Conservation (phyloP, 768 basidiomycete genomes). For the Boletus patriciae region DNA sequence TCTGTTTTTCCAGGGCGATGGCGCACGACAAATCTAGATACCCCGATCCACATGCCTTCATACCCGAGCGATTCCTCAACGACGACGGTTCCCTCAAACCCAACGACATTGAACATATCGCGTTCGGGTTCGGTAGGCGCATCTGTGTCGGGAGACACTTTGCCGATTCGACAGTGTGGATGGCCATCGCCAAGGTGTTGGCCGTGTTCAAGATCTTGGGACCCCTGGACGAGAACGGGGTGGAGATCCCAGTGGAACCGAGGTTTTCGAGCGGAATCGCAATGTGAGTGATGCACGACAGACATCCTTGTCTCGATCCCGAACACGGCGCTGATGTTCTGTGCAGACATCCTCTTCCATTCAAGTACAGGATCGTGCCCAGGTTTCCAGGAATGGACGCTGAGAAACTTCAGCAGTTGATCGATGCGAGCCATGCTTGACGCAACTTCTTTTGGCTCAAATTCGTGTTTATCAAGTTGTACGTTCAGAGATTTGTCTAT, state of each 20-base stretch:
- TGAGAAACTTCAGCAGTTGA: constrained; percentile 3
- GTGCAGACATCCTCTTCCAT: constrained; percentile 7
- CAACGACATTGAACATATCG: not conserved
- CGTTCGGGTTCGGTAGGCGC: constrained; percentile 30
- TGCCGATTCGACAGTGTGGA: constrained; percentile 21
- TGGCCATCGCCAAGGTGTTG: constrained; percentile 10
- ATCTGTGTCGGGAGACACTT: constrained; percentile 27
- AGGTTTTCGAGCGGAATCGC: constrained; percentile 8
- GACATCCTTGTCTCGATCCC: not conserved
- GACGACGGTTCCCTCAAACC: constrained; percentile 12
- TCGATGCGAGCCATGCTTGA: not conserved
- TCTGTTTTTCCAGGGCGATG: not conserved
- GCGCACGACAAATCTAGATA: too few species aligned
- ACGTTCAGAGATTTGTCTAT: too few species aligned
- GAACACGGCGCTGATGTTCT: not conserved
- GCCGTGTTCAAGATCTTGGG: constrained; percentile 2
- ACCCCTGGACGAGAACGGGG: not conserved
- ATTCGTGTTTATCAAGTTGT: too few species aligned
- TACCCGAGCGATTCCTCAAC: constrained; percentile 31
- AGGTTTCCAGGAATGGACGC: constrained; percentile 1
- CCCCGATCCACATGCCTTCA: too few species aligned
- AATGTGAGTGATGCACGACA: not conserved
- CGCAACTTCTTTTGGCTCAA: too few species aligned
- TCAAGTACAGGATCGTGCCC: constrained; percentile 5
- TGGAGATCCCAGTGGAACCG: constrained; percentile 18